Evolutionary conservation across 2,329 filamentous ascomycete species (phyloP).

Genomic region (Rutstroemia sp.): DNA sequence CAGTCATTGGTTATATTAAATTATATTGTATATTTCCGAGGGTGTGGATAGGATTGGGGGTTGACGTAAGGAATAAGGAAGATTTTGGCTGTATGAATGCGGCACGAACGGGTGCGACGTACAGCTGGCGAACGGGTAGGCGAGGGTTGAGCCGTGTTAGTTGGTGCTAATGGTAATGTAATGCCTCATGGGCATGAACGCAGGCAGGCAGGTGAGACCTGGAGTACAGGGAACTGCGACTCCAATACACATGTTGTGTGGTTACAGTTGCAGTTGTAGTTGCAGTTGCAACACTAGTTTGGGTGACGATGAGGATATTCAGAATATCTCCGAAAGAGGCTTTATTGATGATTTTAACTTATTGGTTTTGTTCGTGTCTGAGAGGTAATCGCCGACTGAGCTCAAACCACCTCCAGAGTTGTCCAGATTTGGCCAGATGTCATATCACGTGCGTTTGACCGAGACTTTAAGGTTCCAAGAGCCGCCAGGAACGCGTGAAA

Average conservation of each 20-base stretch:
- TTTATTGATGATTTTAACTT: no score
- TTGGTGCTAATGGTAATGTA: no score
- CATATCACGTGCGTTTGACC: background rate
- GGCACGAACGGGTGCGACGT: background rate
- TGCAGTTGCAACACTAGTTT: background rate
- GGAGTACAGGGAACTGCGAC: background rate
- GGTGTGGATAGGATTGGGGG: background rate
- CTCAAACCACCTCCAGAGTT: no score
- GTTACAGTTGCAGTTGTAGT: background rate
- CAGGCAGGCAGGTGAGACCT: no score
- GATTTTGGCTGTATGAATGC: background rate
- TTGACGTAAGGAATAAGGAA: background rate
- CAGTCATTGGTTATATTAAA: no score
- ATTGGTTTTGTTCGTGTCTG: no score
- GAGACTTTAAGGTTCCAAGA: background rate
- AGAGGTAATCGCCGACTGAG: no score
- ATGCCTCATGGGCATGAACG: background rate
- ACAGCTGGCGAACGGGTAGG: no score
- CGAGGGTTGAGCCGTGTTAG: no score
- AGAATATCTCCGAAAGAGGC: no score
- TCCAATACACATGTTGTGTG: no score
- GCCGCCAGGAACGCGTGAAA: background rate
- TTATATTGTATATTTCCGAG: no score
- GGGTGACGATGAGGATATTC: background rate
- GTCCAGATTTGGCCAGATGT: background rate